Conservation (phyloP, 768 basidiomycete genomes). For the Chalciporus pseudorubinellus region DNA sequence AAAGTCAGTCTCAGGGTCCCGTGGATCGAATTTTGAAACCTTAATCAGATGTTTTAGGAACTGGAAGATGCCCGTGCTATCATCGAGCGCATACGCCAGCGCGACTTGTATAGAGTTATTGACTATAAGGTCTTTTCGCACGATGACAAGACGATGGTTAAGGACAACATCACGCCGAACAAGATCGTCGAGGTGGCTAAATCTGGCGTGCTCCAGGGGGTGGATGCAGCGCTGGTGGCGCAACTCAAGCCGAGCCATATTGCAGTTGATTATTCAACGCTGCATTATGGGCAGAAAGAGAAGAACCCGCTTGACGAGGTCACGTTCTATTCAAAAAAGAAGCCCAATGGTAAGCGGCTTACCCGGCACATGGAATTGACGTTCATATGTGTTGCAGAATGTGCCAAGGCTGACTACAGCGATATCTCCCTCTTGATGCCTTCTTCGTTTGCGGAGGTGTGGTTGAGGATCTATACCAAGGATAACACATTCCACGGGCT, state of each 20-base stretch:
- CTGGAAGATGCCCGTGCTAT: conserved; percentile 58
- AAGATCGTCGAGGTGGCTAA: conserved; percentile 45
- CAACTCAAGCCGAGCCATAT: conserved; percentile 49
- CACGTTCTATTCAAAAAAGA: conserved; percentile 70
- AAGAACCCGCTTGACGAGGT: conserved; percentile 66
- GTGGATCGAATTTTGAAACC: too few species aligned
- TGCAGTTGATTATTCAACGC: conserved; percentile 57
- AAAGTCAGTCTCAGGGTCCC: conserved; percentile 4
- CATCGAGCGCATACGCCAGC: conserved; percentile 55
- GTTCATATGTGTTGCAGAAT: conserved; percentile 31
- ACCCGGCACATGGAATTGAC: neutral
- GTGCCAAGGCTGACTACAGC: conserved; percentile 45
- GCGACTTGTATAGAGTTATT: conserved; percentile 69
- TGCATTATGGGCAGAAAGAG: conserved; percentile 79
- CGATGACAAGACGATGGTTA: conserved; percentile 26
- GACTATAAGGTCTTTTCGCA: conserved; percentile 56
- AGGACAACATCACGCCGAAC: conserved; percentile 35
- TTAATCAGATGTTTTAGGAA: conserved; percentile 39
- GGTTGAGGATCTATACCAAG: conserved; percentile 68
- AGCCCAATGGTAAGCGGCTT: conserved; percentile 48
- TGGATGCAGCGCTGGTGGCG: conserved; percentile 29
- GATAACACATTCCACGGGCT: conserved; percentile 54
- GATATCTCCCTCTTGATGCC: conserved; percentile 70
- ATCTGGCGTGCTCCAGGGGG: conserved; percentile 21
- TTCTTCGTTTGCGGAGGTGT: conserved; percentile 61